Conservation (phyloP, 768 basidiomycete species). For the Agrocybe chaxingu region DNA sequence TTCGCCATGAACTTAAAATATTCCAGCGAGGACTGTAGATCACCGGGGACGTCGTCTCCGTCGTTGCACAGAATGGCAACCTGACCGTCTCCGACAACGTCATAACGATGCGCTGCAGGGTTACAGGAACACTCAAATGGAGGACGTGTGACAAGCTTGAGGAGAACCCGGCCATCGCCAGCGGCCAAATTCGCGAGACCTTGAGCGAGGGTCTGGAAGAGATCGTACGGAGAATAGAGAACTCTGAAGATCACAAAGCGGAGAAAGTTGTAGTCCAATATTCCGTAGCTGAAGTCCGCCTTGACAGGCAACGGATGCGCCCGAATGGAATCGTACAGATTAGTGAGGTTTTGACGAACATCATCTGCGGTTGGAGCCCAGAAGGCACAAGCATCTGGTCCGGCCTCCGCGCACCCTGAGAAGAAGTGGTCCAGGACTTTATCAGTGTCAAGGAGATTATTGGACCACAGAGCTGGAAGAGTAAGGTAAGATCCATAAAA, state of each 20-base stretch:
- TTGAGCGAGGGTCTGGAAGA: slow-evolving; percentile 30
- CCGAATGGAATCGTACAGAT: slow-evolving; percentile 28
- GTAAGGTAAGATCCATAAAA: not conserved
- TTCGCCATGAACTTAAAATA: slow-evolving; percentile 27
- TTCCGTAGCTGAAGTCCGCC: slow-evolving; percentile 26
- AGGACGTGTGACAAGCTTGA: slow-evolving; percentile 11
- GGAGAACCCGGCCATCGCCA: slow-evolving; percentile 27
- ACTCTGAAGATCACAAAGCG: slow-evolving; percentile 26
- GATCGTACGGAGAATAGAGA: slow-evolving; percentile 32
- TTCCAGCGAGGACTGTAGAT: slow-evolving; percentile 27
- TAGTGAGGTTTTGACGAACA: slow-evolving; percentile 32
- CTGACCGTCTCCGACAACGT: slow-evolving; percentile 24
- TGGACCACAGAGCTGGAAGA: slow-evolving; percentile 29
- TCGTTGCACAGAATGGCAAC: slow-evolving; percentile 31
- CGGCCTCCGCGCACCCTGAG: slow-evolving; percentile 32
- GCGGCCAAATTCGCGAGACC: slow-evolving; percentile 31
- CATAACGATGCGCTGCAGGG: slow-evolving; percentile 1
- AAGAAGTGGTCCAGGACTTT: slow-evolving; percentile 33
- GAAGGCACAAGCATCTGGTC: slow-evolving; percentile 33
- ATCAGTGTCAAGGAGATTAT: slow-evolving; percentile 33
- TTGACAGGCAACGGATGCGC: slow-evolving; percentile 31
- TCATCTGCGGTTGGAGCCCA: slow-evolving; percentile 31
- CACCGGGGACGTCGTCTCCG: slow-evolving; percentile 33
- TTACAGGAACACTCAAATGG: slow-evolving; percentile 30
- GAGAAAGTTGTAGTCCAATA: slow-evolving; percentile 32